Percentiles rank a stretch among this genome's conserved stretches.
Evolutionary conservation across 139 green algal genomes (phyloP).

Genomic region (Nannochloris sp.): DNA sequence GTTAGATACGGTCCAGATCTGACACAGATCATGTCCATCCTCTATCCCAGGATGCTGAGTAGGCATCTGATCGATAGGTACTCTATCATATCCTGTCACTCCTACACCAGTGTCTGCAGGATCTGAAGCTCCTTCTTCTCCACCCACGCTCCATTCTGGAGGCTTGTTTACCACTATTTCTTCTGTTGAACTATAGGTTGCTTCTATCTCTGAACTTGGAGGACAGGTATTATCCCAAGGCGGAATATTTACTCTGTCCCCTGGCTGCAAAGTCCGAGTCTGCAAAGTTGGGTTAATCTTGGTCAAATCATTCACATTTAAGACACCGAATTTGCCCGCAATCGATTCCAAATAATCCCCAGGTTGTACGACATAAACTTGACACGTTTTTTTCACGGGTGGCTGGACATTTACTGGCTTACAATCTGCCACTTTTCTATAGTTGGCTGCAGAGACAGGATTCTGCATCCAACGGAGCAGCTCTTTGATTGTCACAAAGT

Average conservation of each 20-base stretch:
- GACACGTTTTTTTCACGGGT: slow-evolving; percentile 2
- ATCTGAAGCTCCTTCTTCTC: background rate
- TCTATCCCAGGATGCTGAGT: too few relatives aligned
- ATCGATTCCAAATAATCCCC: slow-evolving; percentile 13
- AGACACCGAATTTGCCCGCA: slow-evolving; percentile 11
- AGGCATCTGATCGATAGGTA: too few relatives aligned
- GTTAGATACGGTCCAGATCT: background rate
- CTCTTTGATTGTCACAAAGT: slow-evolving; percentile 21
- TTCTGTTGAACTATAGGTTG: background rate
- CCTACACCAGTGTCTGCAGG: background rate
- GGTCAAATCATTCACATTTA: slow-evolving; percentile 5
- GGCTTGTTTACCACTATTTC: background rate
- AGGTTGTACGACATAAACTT: slow-evolving; percentile 13
- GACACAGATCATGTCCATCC: too few relatives aligned
- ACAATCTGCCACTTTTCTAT: slow-evolving; percentile 9
- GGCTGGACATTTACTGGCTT: slow-evolving; percentile 1
- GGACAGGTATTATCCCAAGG: slow-evolving; percentile 16
- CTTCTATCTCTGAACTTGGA: background rate
- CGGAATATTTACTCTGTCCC: slow-evolving; percentile 17
- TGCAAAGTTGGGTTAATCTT: slow-evolving; percentile 12
- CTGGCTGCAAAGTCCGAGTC: background rate
- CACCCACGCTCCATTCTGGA: background rate
- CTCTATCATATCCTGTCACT: background rate
- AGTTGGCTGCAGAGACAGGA: slow-evolving; percentile 17
- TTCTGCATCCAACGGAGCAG: slow-evolving; percentile 27